Conservation (phyloP, 768 basidiomycete species). For the Collybiopsis luxurians region DNA sequence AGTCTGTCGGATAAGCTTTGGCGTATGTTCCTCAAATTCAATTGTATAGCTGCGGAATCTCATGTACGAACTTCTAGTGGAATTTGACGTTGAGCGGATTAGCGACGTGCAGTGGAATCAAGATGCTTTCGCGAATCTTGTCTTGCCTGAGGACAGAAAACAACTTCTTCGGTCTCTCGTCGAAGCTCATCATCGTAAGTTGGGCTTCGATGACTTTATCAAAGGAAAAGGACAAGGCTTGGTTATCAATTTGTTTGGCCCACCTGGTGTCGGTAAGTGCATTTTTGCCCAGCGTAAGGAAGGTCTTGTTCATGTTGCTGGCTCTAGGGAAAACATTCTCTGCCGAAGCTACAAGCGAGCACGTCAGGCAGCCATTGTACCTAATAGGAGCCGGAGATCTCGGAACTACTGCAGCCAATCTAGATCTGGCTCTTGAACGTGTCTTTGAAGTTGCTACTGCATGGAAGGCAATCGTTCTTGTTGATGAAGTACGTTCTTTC, state of each 20-base stretch:
- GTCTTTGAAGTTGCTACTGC: constrained; percentile 53
- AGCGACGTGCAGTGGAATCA: constrained; percentile 52
- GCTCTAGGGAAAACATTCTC: constrained; percentile 52
- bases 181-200: constrained; percentile 52
- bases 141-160: constrained; percentile 53
- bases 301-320: background rate
- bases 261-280: constrained; percentile 52
- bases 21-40: constrained; percentile 34
- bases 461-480: constrained; percentile 60
- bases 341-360: constrained; percentile 57
- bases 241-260: constrained; percentile 55
- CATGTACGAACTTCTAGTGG: constrained; percentile 35
- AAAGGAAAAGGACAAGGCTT: constrained; percentile 63
- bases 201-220: constrained; percentile 60
- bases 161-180: constrained; percentile 53
- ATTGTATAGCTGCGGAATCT: background rate
- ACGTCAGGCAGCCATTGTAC: constrained; percentile 50
- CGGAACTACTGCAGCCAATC: constrained; percentile 40
- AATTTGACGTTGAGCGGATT: constrained; percentile 57
- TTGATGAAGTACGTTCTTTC: constrained; percentile 40
- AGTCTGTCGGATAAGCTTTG: constrained; percentile 58
- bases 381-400: constrained; percentile 55
- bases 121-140: constrained; percentile 58
- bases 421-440: constrained; percentile 43
- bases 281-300: background rate